A percentile compares a stretch with the other conserved stretches of the same genome.
phyloP scores from a whole-genome alignment of 2,329 filamentous ascomycete species.

The Ophiostoma himal-ulmi region DNA sequence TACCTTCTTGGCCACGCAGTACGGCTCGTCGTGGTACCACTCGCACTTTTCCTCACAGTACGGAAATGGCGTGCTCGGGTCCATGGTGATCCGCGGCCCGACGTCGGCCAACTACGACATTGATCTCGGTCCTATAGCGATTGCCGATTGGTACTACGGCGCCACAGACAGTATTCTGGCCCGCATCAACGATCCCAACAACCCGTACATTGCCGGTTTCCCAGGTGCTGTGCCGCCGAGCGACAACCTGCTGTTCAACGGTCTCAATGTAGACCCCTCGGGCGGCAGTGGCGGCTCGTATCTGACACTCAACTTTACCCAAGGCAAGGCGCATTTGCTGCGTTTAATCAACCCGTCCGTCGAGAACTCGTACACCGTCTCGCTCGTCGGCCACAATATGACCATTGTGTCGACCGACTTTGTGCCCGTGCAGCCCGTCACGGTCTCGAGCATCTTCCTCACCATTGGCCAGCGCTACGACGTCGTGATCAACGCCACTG shows the following conservation, averaged over 20 bases:
- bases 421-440: constrained; percentile 46
- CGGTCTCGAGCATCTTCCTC: constrained; percentile 45
- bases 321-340: constrained; percentile 43
- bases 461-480: constrained; percentile 45
- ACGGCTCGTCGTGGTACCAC: constrained; percentile 43
- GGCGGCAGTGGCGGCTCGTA: constrained; percentile 29
- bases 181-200: constrained; percentile 25
- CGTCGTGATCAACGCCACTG: constrained; percentile 41
- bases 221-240: constrained; percentile 30
- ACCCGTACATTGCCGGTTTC: constrained; percentile 27
- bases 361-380: constrained; percentile 45
- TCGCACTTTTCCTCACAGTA: constrained; percentile 45
- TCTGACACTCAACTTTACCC: constrained; percentile 32
- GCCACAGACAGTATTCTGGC: constrained; percentile 29
- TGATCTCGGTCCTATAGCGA: constrained; percentile 46
- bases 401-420: constrained; percentile 48
- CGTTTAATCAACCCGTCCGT: constrained; percentile 46
- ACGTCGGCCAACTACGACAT: constrained; percentile 40
- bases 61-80: constrained; percentile 46
- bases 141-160: constrained; percentile 50
- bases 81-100: constrained; percentile 44
- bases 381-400: constrained; percentile 38
- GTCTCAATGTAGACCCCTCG: constrained; percentile 35
- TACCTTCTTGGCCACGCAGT: constrained; percentile 35
- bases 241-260: constrained; percentile 40